These are phyloP conservation scores for Venturia effusa DNA, from an alignment of 2,329 filamentous ascomycete genomes.

Conservation along the genomic window DNA sequence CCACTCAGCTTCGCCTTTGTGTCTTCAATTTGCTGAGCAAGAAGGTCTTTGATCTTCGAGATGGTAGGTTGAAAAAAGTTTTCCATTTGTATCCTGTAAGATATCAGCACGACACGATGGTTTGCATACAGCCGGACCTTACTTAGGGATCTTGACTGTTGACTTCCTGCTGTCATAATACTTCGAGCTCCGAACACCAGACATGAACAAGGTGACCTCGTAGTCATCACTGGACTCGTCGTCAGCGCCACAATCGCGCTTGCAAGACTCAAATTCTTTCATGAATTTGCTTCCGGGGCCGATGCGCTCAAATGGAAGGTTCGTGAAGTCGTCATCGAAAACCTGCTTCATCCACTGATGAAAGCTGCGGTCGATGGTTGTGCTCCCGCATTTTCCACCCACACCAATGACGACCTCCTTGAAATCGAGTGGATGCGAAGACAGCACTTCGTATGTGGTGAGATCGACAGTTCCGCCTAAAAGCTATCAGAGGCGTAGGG, in stretches of 20 bases:
- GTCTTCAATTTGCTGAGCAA: too few relatives aligned
- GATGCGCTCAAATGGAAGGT: background rate
- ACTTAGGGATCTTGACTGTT: background rate
- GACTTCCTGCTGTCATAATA: background rate
- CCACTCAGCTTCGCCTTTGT: too few relatives aligned
- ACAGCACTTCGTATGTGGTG: conserved; percentile 14
- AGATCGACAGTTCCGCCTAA: conserved; percentile 21
- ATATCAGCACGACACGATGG: too few relatives aligned
- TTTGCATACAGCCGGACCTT: too few relatives aligned
- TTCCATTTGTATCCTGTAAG: background rate
- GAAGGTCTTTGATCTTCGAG: too few relatives aligned
- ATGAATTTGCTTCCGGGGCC: background rate
- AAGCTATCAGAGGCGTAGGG: too few relatives aligned
- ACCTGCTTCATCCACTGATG: conserved; percentile 27
- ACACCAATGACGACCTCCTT: conserved; percentile 16
- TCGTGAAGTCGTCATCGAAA: conserved; percentile 30
- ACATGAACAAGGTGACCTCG: background rate
- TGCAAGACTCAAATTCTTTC: background rate
- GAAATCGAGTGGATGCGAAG: conserved; percentile 13
- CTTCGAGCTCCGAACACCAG: background rate
- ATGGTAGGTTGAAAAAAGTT: background rate
- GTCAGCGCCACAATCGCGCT: background rate
- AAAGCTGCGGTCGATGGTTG: conserved; percentile 24
- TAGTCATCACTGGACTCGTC: background rate
- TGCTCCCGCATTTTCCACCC: conserved; percentile 24